Evolutionary conservation across 2,329 filamentous ascomycete genomes (phyloP), one percentile per base, ranked within the genome.

Genomic region (Cyanodermella asteris): DNA sequence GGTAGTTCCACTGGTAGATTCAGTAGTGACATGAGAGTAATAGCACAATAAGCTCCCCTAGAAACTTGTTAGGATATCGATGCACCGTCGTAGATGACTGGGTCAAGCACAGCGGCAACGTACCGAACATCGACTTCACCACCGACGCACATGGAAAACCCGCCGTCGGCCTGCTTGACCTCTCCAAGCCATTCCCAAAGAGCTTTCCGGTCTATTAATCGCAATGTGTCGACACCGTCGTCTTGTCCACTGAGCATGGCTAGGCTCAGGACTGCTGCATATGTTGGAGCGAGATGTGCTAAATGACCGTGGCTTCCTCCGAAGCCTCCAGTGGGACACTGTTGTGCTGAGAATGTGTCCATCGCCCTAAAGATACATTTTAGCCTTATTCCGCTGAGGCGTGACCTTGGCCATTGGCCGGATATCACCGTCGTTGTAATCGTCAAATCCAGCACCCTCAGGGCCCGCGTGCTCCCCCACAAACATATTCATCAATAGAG

Each of bases 81-180:
- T n/a, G n/a, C n/a, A n/a, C 25, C 27, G 29, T 16, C 36, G 29
- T 31, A 23, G 27, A 24, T 20, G 25, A 16, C 23, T 27, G 16
- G 30, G 22, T 22, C 27, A 24, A 27, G 24, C 28, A 30, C 20
- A n/a, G n/a, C n/a, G 25, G 24, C 25, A 22, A 47, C 59, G 47
- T 59, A 76, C 74, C 80, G 70, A 31, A 93, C 75, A 47, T 97
- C 87, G 49, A 87, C 74, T 52, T 97, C 87, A 30, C 82, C 87
- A 31, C 75, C 78, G 24, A 74, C 52, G 25, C 71, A 72, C 57
- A 97, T 75, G 38, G 72, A 69, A 45, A 97, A 94, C n/a, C 80
- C 80, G 25, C 87, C 87, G 43, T 78, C 69, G 7, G 64, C 55
- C 48, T 91, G 76, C 57, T 94, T 97, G 44, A 94, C 59, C 19